These are phyloP conservation scores for Pisolithus tinctorius DNA, from an alignment of 768 basidiomycete genomes.

Conservation along the genomic window DNA sequence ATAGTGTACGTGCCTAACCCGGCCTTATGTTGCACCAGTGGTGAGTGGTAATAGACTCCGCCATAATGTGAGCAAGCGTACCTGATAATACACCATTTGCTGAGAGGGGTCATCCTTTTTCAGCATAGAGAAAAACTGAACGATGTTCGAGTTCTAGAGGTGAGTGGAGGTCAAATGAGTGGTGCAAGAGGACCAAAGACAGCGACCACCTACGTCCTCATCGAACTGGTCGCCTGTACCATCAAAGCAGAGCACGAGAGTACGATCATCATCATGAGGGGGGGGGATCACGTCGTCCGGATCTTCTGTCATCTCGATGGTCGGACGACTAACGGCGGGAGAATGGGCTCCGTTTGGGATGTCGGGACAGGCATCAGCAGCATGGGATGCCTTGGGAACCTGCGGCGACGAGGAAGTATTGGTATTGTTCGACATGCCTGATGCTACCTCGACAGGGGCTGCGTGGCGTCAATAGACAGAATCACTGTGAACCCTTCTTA, in stretches of 20 bases:
- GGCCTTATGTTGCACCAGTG: constrained; percentile 33
- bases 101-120: constrained; percentile 55
- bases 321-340: neutral
- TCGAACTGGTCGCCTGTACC: constrained; percentile 58
- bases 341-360: neutral
- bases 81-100: constrained; percentile 76
- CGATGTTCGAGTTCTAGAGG: constrained; percentile 62
- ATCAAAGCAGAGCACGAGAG: constrained; percentile 68
- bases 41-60: constrained; percentile 1
- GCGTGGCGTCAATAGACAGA: neutral
- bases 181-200: neutral
- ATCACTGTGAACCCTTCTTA: neutral
- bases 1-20: constrained; percentile 69
- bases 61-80: constrained; percentile 11
- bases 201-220: constrained; percentile 40
- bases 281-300: constrained; percentile 37
- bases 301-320: neutral
- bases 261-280: constrained; percentile 38
- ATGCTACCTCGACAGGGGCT: neutral
- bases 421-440: constrained; percentile 8
- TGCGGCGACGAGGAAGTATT: neutral
- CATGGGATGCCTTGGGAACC: constrained; percentile 7
- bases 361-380: neutral
- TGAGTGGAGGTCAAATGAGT: neutral
- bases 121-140: constrained; percentile 62